Evolutionary conservation across 2,329 filamentous ascomycete genomes (phyloP).

Genomic region (Fusarium heterosporum): DNA sequence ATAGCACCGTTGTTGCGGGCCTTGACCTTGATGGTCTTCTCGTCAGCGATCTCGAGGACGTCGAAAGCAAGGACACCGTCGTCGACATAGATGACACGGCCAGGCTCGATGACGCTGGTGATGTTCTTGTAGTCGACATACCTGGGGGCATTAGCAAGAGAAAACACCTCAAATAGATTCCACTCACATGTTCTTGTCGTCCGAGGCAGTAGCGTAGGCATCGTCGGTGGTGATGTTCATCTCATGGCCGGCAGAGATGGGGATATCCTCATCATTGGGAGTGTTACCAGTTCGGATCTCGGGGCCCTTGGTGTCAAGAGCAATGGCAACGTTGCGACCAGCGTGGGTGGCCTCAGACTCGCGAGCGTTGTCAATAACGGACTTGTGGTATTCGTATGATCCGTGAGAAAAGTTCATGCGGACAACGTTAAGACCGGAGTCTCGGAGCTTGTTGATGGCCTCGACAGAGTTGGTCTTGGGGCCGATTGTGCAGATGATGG

Average conservation of each 20-base stretch:
- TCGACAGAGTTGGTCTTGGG: constrained; percentile 99
- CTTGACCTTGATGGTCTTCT: constrained; percentile 86
- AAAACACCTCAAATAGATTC: background rate
- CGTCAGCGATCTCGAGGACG: constrained; percentile 87
- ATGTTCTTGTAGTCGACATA: constrained; percentile 99
- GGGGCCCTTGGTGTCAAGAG: constrained; percentile 79
- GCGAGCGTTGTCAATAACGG: constrained; percentile 95
- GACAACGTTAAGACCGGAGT: constrained; percentile 94
- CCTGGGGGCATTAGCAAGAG: constrained; percentile 59
- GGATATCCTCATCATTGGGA: constrained; percentile 88
- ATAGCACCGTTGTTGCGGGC: constrained; percentile 99
- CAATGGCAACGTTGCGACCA: constrained; percentile 94
- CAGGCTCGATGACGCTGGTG: constrained; percentile 93
- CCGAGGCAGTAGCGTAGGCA: constrained; percentile 83
- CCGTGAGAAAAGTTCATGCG: constrained; percentile 98
- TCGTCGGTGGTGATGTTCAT: constrained; percentile 98
- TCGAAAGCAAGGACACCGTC: constrained; percentile 98
- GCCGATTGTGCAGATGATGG: constrained; percentile 98
- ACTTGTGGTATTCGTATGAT: constrained; percentile 94
- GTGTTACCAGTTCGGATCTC: constrained; percentile 73
- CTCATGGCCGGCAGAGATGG: constrained; percentile 84
- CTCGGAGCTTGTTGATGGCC: constrained; percentile 94
- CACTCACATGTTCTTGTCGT: constrained; percentile 92
- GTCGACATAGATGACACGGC: constrained; percentile 97
- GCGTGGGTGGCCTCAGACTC: constrained; percentile 81